Base-by-base conservation (phyloP, 2,329 filamentous ascomycete species). In the Fusarium multiceps region DNA sequence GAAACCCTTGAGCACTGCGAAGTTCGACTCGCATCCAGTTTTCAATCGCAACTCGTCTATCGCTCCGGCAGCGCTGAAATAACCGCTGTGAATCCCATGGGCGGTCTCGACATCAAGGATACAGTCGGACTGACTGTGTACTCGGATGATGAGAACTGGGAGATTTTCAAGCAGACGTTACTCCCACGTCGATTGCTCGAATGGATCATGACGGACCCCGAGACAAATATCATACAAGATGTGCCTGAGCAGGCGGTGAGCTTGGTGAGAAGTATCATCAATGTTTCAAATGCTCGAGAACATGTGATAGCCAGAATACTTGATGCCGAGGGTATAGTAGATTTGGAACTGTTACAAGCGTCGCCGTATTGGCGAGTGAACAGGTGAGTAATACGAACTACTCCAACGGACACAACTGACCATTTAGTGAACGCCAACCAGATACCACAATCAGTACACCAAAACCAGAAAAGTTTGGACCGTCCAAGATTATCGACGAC, bases 161-260 rank as follows among this genome's bases (percentile, higher is more conserved):
- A 74, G n/a, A 56, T 74, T 11, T 45, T 64, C 14, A 68, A 62
- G 51, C 59, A 67, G 23, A 65, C 64, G 14, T 45, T 55, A 21
- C 60, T 74, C 6, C 72, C 72, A 9, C 70, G 66, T 34, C 60
- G 68, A 12, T 50, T 74, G n/a, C 20, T 74, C 27, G 72, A 73
- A 45, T 74, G 72, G 72, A 59, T 74, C 18, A 74, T 74, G 72
- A 68, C 67, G 2, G 55, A 73, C 9, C 72, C 72, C 7, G 60
- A 60, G 11, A 58, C 69, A 10, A 51, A 56, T 4, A 6, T 48
- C 4, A 42, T n/a, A 5, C 59, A 53, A 14, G 20, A 43, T 8
- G 62, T 72, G 4, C 25, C 63, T 5, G 72, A 74, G 53, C 53
- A 64, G 13, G 69, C 72, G 1, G 58, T 73, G 3, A 68, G 72